Conservation (phyloP, 2,329 filamentous ascomycete species). For the Septoria petroselini region DNA sequence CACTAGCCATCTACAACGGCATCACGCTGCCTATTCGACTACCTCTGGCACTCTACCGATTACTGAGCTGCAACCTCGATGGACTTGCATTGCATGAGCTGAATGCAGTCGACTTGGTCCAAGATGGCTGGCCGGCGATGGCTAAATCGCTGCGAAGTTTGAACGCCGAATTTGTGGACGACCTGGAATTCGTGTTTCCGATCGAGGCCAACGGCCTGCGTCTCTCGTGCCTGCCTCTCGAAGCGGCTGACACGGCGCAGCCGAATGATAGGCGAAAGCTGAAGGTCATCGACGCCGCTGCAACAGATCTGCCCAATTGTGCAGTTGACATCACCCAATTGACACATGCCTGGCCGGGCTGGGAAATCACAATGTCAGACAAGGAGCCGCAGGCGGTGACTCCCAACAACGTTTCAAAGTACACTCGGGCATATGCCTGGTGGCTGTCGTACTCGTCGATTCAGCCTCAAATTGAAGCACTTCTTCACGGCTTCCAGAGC, state of each 20-base stretch:
- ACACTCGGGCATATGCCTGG: constrained; percentile 77
- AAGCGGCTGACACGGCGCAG: neutral
- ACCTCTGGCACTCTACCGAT: constrained; percentile 77
- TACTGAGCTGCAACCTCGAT: constrained; percentile 53
- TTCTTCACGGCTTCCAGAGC: constrained; percentile 69
- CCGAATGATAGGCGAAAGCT: constrained; percentile 1
- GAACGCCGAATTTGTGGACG: constrained; percentile 71
- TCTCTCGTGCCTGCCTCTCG: constrained; percentile 44
- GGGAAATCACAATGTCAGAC: constrained; percentile 40
- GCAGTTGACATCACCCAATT: neutral
- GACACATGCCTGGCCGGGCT: constrained; percentile 53
- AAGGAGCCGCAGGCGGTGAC: constrained; percentile 67
- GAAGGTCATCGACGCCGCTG: constrained; percentile 3
- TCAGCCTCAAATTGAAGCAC: constrained; percentile 72
- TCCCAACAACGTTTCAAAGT: constrained; percentile 71
- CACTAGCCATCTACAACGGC: constrained; percentile 88
- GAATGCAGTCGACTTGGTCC: constrained; percentile 52
- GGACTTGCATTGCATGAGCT: too few species aligned
- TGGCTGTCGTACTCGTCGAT: constrained; percentile 80
- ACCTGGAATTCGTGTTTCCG: constrained; percentile 86
- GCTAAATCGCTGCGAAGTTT: constrained; percentile 70
- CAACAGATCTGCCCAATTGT: neutral
- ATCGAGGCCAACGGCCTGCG: constrained; percentile 56
- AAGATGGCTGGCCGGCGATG: constrained; percentile 83
- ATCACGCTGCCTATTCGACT: constrained; percentile 88